Evolutionary conservation across 495 filamentous ascomycete genomes (phyloP).

Genomic region (Amniculicola lignicola): DNA sequence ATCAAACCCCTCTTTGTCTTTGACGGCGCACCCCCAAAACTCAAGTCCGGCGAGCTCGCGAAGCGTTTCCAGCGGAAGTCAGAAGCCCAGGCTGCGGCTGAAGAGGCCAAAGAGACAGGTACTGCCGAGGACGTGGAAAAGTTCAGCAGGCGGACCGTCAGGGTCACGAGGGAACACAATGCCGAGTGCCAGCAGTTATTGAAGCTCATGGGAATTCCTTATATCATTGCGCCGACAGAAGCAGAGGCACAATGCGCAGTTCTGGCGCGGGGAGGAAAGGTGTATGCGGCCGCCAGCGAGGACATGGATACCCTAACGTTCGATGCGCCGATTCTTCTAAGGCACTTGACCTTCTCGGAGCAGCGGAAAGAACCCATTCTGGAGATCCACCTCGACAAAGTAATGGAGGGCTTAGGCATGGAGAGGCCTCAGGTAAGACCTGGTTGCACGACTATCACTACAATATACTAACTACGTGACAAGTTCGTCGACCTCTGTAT

Average conservation of each 20-base stretch:
- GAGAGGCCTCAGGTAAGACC: constrained; percentile 68
- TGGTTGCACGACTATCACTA: not conserved
- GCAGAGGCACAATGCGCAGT: constrained; percentile 95
- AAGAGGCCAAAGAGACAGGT: constrained; percentile 95
- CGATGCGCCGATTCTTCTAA: constrained; percentile 80
- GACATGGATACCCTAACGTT: constrained; percentile 99
- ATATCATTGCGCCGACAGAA: constrained; percentile 91
- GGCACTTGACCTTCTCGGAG: constrained; percentile 94
- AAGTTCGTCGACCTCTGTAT: constrained; percentile 98
- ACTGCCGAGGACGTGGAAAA: constrained; percentile 97
- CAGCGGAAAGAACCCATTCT: constrained; percentile 96
- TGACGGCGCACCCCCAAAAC: constrained; percentile 91
- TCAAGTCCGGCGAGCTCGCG: constrained; percentile 93
- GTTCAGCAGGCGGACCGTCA: constrained; percentile 90
- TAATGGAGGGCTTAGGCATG: constrained; percentile 81
- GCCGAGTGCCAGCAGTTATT: constrained; percentile 86
- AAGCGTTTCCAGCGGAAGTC: constrained; percentile 89
- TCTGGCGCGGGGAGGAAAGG: constrained; percentile 86
- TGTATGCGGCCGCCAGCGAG: constrained; percentile 93
- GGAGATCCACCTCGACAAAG: constrained; percentile 83
- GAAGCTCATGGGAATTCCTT: constrained; percentile 93
- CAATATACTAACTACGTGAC: constrained; percentile 11
- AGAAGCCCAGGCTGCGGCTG: constrained; percentile 80
- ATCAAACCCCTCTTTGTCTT: constrained; percentile 99
- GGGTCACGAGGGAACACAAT: constrained; percentile 95